Evolutionary conservation across 192 early-diverging fungal species (phyloP).

Genomic region (Gonapodya prolifera): DNA sequence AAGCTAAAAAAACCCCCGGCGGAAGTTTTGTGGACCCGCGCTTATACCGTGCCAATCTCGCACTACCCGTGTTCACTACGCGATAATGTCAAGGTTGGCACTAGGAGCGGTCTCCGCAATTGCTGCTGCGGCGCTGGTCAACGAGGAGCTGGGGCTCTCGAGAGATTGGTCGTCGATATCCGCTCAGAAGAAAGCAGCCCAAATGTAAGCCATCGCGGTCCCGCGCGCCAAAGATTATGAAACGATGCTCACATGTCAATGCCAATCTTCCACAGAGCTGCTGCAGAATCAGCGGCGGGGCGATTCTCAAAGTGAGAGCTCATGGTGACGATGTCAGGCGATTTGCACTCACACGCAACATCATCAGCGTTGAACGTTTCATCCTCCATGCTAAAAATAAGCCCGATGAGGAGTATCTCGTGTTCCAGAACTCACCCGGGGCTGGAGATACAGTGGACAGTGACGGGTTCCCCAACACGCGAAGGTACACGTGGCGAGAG

Average conservation of each 20-base stretch:
- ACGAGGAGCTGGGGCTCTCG: neutral
- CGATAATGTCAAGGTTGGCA: too few relatives aligned
- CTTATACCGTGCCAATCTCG: too few relatives aligned
- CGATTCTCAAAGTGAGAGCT: neutral
- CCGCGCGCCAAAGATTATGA: too few relatives aligned
- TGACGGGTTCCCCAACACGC: neutral
- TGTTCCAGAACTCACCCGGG: neutral
- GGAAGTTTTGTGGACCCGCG: too few relatives aligned
- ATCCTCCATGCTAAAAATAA: neutral
- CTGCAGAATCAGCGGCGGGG: neutral
- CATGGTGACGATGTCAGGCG: neutral
- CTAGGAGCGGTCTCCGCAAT: neutral
- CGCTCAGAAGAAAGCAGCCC: neutral
- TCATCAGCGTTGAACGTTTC: conserved; percentile 1
- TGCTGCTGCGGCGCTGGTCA: neutral
- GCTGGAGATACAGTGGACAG: neutral
- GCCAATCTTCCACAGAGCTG: neutral
- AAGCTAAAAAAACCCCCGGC: too few relatives aligned
- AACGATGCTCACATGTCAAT: neutral
- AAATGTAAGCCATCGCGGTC: too few relatives aligned
- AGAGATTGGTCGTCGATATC: neutral
- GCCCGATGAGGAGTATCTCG: conserved; percentile 2
- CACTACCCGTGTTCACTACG: too few relatives aligned
- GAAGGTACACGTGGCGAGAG: conserved; percentile 4
- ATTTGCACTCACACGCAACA: neutral